Evolutionary conservation across 1,284 basidiomycete genomes (phyloP).

Genomic region (Wallemia mellicola): DNA sequence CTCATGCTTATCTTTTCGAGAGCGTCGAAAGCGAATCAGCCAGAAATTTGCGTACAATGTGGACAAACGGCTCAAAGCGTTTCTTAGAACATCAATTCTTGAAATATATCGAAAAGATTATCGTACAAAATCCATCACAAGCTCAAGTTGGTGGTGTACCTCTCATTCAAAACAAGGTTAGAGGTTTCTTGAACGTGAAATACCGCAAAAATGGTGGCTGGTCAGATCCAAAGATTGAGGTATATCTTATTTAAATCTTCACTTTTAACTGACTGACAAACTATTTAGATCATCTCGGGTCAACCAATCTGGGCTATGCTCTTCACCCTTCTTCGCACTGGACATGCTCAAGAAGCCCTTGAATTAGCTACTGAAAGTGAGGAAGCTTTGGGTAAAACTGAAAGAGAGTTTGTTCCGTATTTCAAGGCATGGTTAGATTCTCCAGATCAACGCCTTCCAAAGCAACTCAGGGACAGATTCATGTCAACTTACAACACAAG

Average conservation of each 20-base stretch:
- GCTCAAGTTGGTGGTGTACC: conserved; percentile 77
- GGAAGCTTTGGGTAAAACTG: conserved; percentile 42
- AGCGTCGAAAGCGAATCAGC: conserved; percentile 7
- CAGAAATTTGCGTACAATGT: conserved; percentile 11
- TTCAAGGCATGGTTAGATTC: conserved; percentile 68
- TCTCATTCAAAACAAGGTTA: conserved; percentile 57
- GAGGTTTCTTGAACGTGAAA: conserved; percentile 49
- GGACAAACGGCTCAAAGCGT: conserved; percentile 9
- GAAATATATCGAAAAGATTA: conserved; percentile 49
- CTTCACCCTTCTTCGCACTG: conserved; percentile 68
- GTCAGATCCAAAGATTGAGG: conserved; percentile 46
- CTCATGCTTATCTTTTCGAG: conserved; percentile 17
- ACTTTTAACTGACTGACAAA: conserved; percentile 1
- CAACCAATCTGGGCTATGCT: conserved; percentile 75
- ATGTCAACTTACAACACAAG: conserved; percentile 71
- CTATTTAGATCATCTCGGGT: conserved; percentile 35
- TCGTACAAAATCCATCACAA: conserved; percentile 54
- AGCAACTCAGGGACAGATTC: conserved; percentile 51
- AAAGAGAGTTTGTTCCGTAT: conserved; percentile 52
- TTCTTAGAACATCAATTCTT: conserved; percentile 28
- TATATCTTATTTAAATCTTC: conserved; percentile 17
- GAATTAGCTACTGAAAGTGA: conserved; percentile 42
- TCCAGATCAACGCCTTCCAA: conserved; percentile 41
- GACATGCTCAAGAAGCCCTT: conserved; percentile 49
- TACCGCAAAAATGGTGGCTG: conserved; percentile 56